Conservation (phyloP, 2,329 filamentous ascomycete species). For the Colletotrichum chlorophyti region DNA sequence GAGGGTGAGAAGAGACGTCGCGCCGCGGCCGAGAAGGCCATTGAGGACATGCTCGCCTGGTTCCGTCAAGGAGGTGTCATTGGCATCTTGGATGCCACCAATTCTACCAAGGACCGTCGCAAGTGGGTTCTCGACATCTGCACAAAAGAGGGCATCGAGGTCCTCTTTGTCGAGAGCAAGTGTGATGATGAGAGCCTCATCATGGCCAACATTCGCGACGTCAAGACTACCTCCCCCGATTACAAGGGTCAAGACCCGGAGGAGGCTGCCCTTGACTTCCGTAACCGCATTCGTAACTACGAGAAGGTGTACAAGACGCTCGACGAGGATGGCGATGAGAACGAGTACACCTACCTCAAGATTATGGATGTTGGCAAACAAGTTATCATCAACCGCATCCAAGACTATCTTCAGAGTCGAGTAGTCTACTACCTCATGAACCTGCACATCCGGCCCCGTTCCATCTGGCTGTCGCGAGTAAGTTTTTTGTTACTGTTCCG, state of each 20-base stretch:
- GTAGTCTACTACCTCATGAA: constrained; percentile 99
- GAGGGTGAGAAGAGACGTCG: constrained; percentile 90
- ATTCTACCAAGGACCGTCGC: constrained; percentile 88
- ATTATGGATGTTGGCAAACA: constrained; percentile 95
- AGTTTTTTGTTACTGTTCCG: constrained; percentile 42
- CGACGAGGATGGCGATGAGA: constrained; percentile 80
- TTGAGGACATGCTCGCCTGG: constrained; percentile 94
- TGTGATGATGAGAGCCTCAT: constrained; percentile 96
- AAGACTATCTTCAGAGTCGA: constrained; percentile 94
- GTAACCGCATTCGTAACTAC: constrained; percentile 93
- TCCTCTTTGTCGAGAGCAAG: constrained; percentile 95
- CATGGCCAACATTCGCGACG: constrained; percentile 97
- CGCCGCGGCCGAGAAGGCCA: constrained; percentile 88
- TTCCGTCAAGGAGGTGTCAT: constrained; percentile 82
- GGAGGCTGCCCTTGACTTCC: constrained; percentile 87
- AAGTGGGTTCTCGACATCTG: constrained; percentile 90
- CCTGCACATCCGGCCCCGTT: constrained; percentile 93
- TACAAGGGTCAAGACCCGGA: constrained; percentile 95
- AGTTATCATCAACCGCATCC: constrained; percentile 97
- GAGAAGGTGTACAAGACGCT: constrained; percentile 97
- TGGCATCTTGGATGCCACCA: constrained; percentile 94
- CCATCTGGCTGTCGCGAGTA: constrained; percentile 94
- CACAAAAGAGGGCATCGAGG: constrained; percentile 78
- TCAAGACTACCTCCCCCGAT: constrained; percentile 96
- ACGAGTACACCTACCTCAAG: constrained; percentile 91